Base-by-base conservation (phyloP, 2,329 filamentous ascomycete species). In the Pestalotiopsis sp. region DNA sequence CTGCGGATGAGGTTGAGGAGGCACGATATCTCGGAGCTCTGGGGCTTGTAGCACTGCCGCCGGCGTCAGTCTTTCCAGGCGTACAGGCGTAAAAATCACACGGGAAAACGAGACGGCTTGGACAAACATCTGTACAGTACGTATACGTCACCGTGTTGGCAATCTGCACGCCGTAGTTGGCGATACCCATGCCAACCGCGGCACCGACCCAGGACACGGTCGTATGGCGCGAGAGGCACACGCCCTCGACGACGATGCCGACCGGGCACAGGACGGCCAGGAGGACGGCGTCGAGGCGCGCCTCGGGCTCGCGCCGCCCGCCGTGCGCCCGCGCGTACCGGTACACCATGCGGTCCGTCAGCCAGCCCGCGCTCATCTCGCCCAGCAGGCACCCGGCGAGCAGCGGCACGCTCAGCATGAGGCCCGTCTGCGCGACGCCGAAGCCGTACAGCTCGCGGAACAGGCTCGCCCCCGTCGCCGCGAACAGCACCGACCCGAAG, bases 131-230 rank as follows among this genome's bases (percentile, higher is more conserved):
- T 6, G 74, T 79, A 12, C 71, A 74, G 66, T 81, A 81, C 6
- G 78, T 74, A 68, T 79, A 81, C 6, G 76, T 74, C 4, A 77
- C 76, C 3, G 79, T 81, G 4, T 76, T 78, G 7, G 78, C 75
- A 58, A 80, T 76, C 69, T 81, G 79, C 38, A 80, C 68, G 14
- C 79, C 79, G 62, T 77, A 73, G 62, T 74, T 75, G 5, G 77
- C 77, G 52, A 80, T 78, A 0, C 74, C 77, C 70, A 82, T 81
- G 5, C 79, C 80, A 52, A 82, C 73, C 1, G 77, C 77, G 4
- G 77, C 74, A 1, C 77, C 78, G n/a, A 75, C 71, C 77, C 77
- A 80, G 41, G 76, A 72, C 11, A 76, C 76, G 6, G 59, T 62
- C 13, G 9, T 12, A 20, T 73, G 76, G 57, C 74, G 76, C 68